phyloP scores from a whole-genome alignment of 2,329 filamentous ascomycete genomes.

The Calonectria honghensis region DNA sequence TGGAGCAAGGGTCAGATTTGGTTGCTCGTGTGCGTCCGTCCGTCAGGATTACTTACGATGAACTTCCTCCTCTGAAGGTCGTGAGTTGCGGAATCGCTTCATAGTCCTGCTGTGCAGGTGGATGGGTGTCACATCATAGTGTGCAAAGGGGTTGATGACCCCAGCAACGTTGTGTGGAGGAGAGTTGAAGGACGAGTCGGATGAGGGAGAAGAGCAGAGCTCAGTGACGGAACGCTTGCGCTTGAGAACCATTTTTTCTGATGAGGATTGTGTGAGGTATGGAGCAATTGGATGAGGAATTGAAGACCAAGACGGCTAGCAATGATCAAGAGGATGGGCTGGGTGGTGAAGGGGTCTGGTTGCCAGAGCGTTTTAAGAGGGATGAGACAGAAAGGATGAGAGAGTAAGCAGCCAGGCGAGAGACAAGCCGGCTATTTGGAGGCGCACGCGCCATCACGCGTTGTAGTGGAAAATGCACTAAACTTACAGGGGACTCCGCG shows the following conservation, averaged over 20 bases:
- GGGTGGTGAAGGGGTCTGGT: not conserved
- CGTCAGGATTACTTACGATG: constrained; percentile 67
- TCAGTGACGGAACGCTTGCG: constrained; percentile 79
- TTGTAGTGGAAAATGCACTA: constrained; percentile 15
- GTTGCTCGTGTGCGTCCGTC: not conserved
- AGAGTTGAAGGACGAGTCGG: constrained; percentile 65
- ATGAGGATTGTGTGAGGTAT: not conserved
- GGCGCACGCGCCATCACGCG: constrained; percentile 47
- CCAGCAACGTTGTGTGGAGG: constrained; percentile 57
- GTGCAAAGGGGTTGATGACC: constrained; percentile 57
- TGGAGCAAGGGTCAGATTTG: constrained; percentile 41
- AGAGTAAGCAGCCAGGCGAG: constrained; percentile 26
- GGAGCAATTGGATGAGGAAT: constrained; percentile 14
- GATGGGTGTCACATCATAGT: constrained; percentile 60
- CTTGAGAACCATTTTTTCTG: constrained; percentile 68
- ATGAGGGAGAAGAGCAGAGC: constrained; percentile 68
- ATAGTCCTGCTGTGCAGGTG: constrained; percentile 75
- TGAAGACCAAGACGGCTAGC: not conserved
- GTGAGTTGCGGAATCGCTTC: constrained; percentile 76
- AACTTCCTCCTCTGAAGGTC: constrained; percentile 73
- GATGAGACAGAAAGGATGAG: constrained; percentile 30
- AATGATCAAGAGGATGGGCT: not conserved
- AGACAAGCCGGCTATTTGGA: constrained; percentile 34
- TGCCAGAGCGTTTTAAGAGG: not conserved
- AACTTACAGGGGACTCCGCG: constrained; percentile 22